phyloP scores from a whole-genome alignment of 768 basidiomycete genomes.

The Lactarius deliciosus region DNA sequence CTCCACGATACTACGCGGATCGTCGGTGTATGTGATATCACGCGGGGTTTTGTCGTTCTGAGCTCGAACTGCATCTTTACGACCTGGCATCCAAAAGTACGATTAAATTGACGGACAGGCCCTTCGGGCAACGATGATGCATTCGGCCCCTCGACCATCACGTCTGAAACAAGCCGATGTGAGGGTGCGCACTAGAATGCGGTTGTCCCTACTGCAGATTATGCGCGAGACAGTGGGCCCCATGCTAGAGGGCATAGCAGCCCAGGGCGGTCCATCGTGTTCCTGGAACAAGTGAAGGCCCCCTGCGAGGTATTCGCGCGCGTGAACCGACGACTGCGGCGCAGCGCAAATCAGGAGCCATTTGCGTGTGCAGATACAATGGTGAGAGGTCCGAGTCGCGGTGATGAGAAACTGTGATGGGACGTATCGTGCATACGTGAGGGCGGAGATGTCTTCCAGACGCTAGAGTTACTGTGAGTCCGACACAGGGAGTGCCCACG shows the following conservation, averaged over 20 bases:
- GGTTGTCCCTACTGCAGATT: too few relatives aligned
- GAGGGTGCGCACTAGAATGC: neutral
- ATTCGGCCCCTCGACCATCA: neutral
- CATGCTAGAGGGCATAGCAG: too few relatives aligned
- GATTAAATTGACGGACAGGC: neutral
- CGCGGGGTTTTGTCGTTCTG: neutral
- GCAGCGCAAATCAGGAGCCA: neutral
- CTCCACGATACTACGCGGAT: neutral
- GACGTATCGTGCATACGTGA: neutral
- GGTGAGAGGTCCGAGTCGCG: neutral
- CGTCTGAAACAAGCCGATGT: neutral
- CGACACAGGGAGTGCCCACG: neutral
- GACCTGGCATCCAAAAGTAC: neutral
- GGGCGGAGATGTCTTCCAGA: neutral
- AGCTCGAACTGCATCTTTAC: neutral
- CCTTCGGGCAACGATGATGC: neutral
- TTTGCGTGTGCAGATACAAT: neutral
- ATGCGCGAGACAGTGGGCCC: too few relatives aligned
- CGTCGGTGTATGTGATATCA: neutral
- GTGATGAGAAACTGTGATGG: neutral
- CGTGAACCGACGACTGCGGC: too few relatives aligned
- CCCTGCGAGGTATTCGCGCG: neutral
- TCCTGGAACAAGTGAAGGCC: too few relatives aligned
- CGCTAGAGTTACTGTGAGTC: neutral
- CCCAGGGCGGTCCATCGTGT: too few relatives aligned